Evolutionary conservation across 2,329 filamentous ascomycete species (phyloP), one percentile per base, ranked within the genome.

Genomic region (Fusarium aywerte): DNA sequence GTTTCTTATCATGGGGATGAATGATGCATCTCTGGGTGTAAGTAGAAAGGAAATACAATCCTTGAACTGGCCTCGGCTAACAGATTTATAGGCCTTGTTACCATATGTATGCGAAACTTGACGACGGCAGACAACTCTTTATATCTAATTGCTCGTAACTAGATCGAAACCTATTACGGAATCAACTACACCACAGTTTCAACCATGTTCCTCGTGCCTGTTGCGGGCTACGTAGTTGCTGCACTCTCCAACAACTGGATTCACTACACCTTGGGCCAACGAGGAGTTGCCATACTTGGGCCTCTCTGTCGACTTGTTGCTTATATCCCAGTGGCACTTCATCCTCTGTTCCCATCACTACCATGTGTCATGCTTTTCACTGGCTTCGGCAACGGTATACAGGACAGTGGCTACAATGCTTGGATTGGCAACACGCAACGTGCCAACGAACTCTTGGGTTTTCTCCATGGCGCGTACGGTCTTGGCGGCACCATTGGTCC

Each of bases 391-490:
- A 92, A 90, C 74, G 91, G 91, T 4, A 78, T 93, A 10, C 83
- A 87, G 53, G 90, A 88, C 67, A 83, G 80, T 59, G 85, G 80
- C 4, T 89, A 85, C 81, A 87, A 87, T 72, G 84, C 85, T 9
- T 88, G 84, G 83, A 76, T 87, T 20, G 92, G 92, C 12, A 90
- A 89, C 70, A 91, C 95, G 88, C 83, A 86, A 13, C 86, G 87
- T 58, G 80, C 90, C 9, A 93, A 94, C 74, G 88, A 93, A 73
- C 80, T 95, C 2, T 83, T 93, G 2, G 91, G 92, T 1, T 83
- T 93, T 59, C 77, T 94, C 25, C 91, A 93, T 74, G 90, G 86
- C 1, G 86, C 86, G 35, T 95, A 93, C 72, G 90, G 90, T 1
- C 72, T 92, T 0, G 92, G 92, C 1, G 92, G 89, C 2, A 89